Conservation (phyloP, 163 green algal species). For the Prototheca wickerhamii region DNA sequence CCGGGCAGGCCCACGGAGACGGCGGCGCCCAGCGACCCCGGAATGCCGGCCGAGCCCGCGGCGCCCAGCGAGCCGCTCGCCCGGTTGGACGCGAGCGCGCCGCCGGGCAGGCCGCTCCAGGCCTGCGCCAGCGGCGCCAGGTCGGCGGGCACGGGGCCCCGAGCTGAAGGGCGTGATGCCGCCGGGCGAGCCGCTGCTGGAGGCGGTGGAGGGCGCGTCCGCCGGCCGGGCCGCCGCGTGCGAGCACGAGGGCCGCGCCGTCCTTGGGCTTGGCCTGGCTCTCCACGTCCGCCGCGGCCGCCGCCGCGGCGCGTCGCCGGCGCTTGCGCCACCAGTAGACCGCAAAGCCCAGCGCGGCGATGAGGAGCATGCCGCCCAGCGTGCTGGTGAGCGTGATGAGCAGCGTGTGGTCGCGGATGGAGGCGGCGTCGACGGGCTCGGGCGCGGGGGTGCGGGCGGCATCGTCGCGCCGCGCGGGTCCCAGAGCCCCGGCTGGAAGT, state of each 20-base stretch:
- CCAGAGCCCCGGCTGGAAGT: slow-evolving; percentile 2
- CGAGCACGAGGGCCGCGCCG: too few species aligned
- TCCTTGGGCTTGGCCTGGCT: too few species aligned
- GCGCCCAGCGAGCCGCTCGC: too few species aligned
- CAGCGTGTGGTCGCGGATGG: neutral
- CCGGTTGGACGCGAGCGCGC: neutral
- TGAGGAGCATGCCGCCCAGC: neutral
- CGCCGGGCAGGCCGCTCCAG: too few species aligned
- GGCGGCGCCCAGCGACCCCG: too few species aligned
- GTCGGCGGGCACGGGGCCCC: neutral
- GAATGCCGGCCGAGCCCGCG: too few species aligned
- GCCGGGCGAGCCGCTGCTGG: neutral
- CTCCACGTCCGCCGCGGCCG: neutral
- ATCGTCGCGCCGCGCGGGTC: neutral
- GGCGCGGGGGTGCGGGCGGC: neutral
- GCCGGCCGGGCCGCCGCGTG: too few species aligned
- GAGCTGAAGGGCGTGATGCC: neutral
- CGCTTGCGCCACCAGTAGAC: neutral
- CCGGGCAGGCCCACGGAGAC: too few species aligned
- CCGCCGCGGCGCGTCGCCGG: neutral
- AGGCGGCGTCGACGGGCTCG: neutral
- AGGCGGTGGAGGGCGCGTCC: neutral
- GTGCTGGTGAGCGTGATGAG: neutral
- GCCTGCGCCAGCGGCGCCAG: neutral
- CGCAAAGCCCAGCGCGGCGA: neutral